A percentile compares a stretch with the other conserved stretches of the same genome.
Conservation (phyloP, 2,329 filamentous ascomycete species). For the Moelleriella libera region DNA sequence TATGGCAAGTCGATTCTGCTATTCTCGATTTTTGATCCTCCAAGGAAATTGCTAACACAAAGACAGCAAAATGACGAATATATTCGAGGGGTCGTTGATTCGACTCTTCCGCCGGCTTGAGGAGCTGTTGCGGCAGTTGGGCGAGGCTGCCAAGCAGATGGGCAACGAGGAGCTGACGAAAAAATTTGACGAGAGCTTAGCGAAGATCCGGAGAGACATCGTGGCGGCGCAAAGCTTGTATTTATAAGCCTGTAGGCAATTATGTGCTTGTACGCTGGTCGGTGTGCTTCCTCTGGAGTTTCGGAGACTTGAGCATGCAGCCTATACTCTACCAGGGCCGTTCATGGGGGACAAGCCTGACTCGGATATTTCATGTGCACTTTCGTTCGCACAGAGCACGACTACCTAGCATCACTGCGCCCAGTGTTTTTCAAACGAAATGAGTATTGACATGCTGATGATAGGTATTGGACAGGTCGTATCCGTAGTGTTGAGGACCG, state of each 20-base stretch:
- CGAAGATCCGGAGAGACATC: conserved; percentile 82
- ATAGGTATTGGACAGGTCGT: no score
- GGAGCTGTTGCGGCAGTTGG: conserved; percentile 88
- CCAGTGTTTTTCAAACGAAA: no score
- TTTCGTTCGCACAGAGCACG: no score
- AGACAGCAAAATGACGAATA: conserved; percentile 91
- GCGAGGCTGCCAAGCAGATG: conserved; percentile 94
- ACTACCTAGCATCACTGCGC: no score
- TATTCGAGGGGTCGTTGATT: conserved; percentile 93
- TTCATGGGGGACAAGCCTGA: no score
- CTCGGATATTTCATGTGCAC: no score
- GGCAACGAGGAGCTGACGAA: conserved; percentile 84
- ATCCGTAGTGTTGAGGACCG: no score
- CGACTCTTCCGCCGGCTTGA: conserved; percentile 91
- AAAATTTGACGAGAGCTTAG: conserved; percentile 79
- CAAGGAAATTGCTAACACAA: neutral
- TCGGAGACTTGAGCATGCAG: no score
- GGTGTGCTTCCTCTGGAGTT: neutral
- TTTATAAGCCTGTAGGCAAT: conserved; percentile 34
- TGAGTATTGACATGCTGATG: no score
- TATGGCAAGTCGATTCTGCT: conserved; percentile 56
- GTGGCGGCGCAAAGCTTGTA: conserved; percentile 92
- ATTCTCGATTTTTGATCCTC: neutral
- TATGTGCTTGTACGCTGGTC: neutral
- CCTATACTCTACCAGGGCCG: no score